Evolutionary conservation across 495 filamentous ascomycete species (phyloP), one percentile per base, ranked within the genome.

Genomic region (Clohesyomyces aquaticus): DNA sequence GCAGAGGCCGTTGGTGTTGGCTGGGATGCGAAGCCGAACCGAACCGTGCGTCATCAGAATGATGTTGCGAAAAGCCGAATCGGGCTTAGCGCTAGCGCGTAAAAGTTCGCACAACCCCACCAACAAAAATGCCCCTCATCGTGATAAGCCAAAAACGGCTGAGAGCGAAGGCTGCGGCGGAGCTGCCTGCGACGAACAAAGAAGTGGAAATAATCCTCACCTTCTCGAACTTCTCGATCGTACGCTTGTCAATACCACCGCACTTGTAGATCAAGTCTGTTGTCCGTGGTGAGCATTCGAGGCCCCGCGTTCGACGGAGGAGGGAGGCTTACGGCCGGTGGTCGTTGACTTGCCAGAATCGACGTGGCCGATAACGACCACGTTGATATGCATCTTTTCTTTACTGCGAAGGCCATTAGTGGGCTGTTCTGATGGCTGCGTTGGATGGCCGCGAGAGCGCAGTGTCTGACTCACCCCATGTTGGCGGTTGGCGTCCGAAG

Each of bases 171-270:
- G 57, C 58, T 42, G 57, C 58, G 1, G 55, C 16, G 4, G 10
- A 29, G 2, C 28, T 46, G 57, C 32, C 48, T 43, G 42, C 41
- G 41, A 21, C 25, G 25, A 32, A 16, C 10, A 47, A 22, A n/a
- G 52, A 61, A 60, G 70, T 72, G 42, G 21, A 55, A 58, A 65
- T 28, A 41, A 38, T 51, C 42, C 86, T 80, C 76, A 93, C 90
- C 90, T 98, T 98, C 91, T 98, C 94, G 86, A 98, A 98, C 89
- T 98, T 98, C 89, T 98, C 95, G 77, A 98, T 98, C 78, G 95
- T 98, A 93, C 94, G 94, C 85, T 91, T 90, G 89, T 98, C 94
- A 76, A 98, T 98, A 89, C 94, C 94, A 88, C 94, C 94, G 84
- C 94, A 98, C 72, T 98, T 96, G 91, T 98, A 98, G 89, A 98